These are phyloP conservation scores for Erysimum cheiranthoides DNA, from an alignment of 345 rosid species.

Conservation along the genomic window DNA sequence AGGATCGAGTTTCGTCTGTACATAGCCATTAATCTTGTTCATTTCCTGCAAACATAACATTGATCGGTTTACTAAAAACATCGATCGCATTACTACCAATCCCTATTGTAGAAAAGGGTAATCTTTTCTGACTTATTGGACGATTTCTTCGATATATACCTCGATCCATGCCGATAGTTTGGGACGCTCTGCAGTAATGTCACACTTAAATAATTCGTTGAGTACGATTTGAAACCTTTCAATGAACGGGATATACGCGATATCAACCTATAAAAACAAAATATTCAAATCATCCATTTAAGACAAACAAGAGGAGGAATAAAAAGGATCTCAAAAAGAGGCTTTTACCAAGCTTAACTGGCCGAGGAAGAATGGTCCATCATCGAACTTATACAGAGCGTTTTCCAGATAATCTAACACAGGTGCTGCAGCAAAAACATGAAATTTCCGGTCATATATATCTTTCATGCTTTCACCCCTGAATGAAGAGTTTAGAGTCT, in stretches of 20 bases:
- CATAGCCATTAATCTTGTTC: conserved; percentile 75
- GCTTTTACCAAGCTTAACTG: conserved; percentile 70
- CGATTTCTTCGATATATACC: conserved; percentile 45
- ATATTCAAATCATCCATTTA: neutral
- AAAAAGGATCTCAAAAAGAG: neutral
- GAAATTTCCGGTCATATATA: conserved; percentile 6
- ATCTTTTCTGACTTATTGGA: conserved; percentile 4
- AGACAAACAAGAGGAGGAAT: neutral
- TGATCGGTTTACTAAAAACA: conserved; percentile 10
- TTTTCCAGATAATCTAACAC: conserved; percentile 78
- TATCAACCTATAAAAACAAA: conserved; percentile 64
- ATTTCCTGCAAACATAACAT: conserved; percentile 54
- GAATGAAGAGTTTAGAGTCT: conserved; percentile 11
- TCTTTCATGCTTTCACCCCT: neutral
- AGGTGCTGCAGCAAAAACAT: conserved; percentile 55
- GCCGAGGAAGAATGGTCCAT: conserved; percentile 93
- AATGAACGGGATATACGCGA: conserved; percentile 70
- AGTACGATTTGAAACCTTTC: conserved; percentile 69
- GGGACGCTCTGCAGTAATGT: conserved; percentile 74
- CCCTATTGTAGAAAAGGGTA: neutral
- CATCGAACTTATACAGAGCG: conserved; percentile 66
- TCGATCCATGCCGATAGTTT: conserved; percentile 76
- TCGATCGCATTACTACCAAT: too few relatives aligned
- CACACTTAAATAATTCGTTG: conserved; percentile 56
- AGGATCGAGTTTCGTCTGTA: conserved; percentile 67